Conservation (phyloP, 441 rosid genomes). For the Bocquillonia castaneifolia region DNA sequence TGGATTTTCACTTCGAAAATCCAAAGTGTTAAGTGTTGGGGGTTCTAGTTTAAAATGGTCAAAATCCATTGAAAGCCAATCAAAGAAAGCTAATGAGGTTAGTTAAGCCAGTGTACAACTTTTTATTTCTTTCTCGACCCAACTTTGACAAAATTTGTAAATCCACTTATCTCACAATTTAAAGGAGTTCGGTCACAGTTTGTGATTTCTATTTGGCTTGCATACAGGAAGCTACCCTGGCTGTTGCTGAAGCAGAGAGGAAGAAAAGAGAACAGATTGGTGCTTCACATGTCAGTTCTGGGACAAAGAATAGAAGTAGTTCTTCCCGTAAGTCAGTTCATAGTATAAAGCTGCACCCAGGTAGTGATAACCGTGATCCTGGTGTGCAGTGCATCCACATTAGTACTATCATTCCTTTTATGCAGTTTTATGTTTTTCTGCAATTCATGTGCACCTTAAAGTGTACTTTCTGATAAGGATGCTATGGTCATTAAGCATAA, state of each 20-base stretch:
- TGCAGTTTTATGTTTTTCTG: not conserved
- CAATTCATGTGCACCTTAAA: slow-evolving; percentile 7
- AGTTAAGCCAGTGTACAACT: slow-evolving; percentile 23
- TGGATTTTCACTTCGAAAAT: slow-evolving; percentile 83
- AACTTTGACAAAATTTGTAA: slow-evolving; percentile 10
- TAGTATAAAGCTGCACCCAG: slow-evolving; percentile 14
- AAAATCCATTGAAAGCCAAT: slow-evolving; percentile 74
- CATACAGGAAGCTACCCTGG: slow-evolving; percentile 81
- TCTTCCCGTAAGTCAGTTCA: slow-evolving; percentile 46
- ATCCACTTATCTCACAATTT: slow-evolving; percentile 11
- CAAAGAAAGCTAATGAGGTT: slow-evolving; percentile 92
- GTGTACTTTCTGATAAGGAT: not conserved
- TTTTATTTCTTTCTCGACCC: not conserved
- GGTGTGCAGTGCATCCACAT: not conserved
- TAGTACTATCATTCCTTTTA: not conserved
- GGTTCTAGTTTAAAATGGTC: slow-evolving; percentile 96
- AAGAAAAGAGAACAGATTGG: slow-evolving; percentile 55
- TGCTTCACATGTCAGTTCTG: slow-evolving; percentile 30
- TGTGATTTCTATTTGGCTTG: slow-evolving; percentile 11
- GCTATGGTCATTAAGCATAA: slow-evolving; percentile 1
- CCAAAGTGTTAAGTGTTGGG: slow-evolving; percentile 84
- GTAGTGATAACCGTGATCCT: slow-evolving; percentile 24
- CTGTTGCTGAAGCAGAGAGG: slow-evolving; percentile 78
- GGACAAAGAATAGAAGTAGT: slow-evolving; percentile 41
- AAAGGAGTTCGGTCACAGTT: slow-evolving; percentile 11